phyloP scores from a whole-genome alignment of 345 rosid genomes.

The Gossypium bickii region DNA sequence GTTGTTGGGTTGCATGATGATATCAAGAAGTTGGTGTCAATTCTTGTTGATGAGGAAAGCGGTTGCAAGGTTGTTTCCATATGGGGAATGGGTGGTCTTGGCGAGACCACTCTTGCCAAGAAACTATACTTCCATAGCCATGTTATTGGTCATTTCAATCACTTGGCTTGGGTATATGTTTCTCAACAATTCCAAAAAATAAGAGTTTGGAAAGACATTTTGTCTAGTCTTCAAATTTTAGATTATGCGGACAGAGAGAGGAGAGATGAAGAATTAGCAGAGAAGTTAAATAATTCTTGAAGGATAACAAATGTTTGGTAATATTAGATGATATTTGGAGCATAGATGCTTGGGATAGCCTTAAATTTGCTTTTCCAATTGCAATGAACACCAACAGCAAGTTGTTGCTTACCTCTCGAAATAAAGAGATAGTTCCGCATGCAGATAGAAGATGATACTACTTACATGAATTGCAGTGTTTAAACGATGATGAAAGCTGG shows the following conservation, averaged over 20 bases:
- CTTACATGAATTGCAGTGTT: conserved; percentile 10
- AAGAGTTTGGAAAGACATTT: conserved; percentile 30
- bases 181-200: conserved; percentile 30
- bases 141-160: conserved; percentile 22
- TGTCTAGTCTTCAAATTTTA: conserved; percentile 17
- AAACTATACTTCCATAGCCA: conserved; percentile 20
- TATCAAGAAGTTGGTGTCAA: conserved; percentile 15
- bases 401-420: conserved; percentile 25
- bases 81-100: conserved; percentile 48
- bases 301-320: conserved; percentile 30
- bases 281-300: conserved; percentile 16
- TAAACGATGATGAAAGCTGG: conserved; percentile 39
- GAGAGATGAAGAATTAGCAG: conserved; percentile 27
- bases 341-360: conserved; percentile 28
- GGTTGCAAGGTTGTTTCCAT: conserved; percentile 16
- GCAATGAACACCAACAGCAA: conserved; percentile 9
- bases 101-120: conserved; percentile 44
- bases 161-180: conserved; percentile 38
- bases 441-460: conserved; percentile 21
- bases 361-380: conserved; percentile 34
- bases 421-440: conserved; percentile 23
- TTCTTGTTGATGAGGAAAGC: conserved; percentile 15
- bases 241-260: conserved; percentile 4
- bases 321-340: conserved; percentile 47
- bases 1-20: conserved; percentile 33